Evolutionary conservation across 2,329 filamentous ascomycete genomes (phyloP).

Genomic region (Ophidiomyces ophidiicola): DNA sequence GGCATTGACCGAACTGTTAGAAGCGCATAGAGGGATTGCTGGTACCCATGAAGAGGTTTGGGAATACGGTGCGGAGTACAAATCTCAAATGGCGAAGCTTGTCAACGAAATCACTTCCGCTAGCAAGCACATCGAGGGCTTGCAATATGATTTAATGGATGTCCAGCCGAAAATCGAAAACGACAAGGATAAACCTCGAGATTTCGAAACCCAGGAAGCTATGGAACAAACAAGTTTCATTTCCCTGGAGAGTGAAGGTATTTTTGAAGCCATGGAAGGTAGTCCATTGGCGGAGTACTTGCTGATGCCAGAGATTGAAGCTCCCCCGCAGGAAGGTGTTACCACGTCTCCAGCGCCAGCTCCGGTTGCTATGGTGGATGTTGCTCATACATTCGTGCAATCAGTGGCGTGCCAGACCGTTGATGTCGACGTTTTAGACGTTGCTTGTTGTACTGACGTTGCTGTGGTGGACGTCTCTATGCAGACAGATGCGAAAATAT

Average conservation of each 20-base stretch:
- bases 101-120: slow-evolving; percentile 3
- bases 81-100: neutral
- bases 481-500: slow-evolving; percentile 11
- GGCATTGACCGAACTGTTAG: too few species aligned
- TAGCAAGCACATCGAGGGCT: slow-evolving; percentile 2
- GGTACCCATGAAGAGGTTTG: neutral
- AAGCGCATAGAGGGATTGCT: neutral
- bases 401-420: slow-evolving; percentile 8
- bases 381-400: too few species aligned
- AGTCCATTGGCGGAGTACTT: neutral
- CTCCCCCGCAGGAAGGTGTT: slow-evolving; percentile 4
- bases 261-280: neutral
- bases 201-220: slow-evolving; percentile 4
- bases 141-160: neutral
- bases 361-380: neutral
- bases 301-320: neutral
- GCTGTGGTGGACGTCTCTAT: slow-evolving; percentile 4
- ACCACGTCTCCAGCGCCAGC: slow-evolving; percentile 11
- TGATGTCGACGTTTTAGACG: neutral
- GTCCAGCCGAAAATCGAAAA: slow-evolving; percentile 1
- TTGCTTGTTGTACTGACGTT: slow-evolving; percentile 1
- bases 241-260: slow-evolving; percentile 3
- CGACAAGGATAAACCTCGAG: slow-evolving; percentile 5
- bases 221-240: slow-evolving; percentile 6
- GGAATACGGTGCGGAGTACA: slow-evolving; percentile 2